Conservation (phyloP, 2,329 filamentous ascomycete genomes). For the Trichophyton verrucosum region DNA sequence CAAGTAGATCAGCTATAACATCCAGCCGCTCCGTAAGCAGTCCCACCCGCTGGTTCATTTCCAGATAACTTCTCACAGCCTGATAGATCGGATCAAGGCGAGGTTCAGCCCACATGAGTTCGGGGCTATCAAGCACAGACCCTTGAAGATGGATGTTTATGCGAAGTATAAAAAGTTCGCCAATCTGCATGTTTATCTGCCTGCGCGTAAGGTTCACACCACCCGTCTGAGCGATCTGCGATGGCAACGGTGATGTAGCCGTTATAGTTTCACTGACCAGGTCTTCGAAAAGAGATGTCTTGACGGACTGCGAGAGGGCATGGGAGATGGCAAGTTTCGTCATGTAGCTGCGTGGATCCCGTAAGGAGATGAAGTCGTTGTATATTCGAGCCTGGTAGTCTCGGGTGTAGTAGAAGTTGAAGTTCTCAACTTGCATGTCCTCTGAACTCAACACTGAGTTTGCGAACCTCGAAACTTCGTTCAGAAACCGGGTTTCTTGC, state of each 20-base stretch:
- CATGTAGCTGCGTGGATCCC: conserved; percentile 96
- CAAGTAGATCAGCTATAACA: conserved; percentile 85
- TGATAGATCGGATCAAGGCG: conserved; percentile 94
- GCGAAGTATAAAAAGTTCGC: conserved; percentile 90
- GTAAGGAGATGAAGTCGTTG: conserved; percentile 94
- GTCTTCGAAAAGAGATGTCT: conserved; percentile 95
- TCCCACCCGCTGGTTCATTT: conserved; percentile 92
- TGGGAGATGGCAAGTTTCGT: conserved; percentile 94
- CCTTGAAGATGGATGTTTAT: conserved; percentile 98
- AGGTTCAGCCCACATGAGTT: conserved; percentile 97
- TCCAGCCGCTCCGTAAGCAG: conserved; percentile 80
- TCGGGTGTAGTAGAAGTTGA: conserved; percentile 98
- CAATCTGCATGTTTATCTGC: conserved; percentile 99
- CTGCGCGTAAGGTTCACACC: conserved; percentile 77
- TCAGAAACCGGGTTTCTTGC: conserved; percentile 81
- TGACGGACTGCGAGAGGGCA: conserved; percentile 88
- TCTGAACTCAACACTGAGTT: conserved; percentile 76
- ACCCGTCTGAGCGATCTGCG: conserved; percentile 82
- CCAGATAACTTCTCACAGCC: conserved; percentile 85
- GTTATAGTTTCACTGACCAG: conserved; percentile 88
- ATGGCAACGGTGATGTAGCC: conserved; percentile 81
- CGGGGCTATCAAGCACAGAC: conserved; percentile 88
- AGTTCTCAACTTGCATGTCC: conserved; percentile 89
- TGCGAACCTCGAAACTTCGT: conserved; percentile 90
- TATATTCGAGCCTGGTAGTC: conserved; percentile 98